phyloP scores from a whole-genome alignment of 371 early-diverging fungal genomes.

The Phascolomyces articulosus region DNA sequence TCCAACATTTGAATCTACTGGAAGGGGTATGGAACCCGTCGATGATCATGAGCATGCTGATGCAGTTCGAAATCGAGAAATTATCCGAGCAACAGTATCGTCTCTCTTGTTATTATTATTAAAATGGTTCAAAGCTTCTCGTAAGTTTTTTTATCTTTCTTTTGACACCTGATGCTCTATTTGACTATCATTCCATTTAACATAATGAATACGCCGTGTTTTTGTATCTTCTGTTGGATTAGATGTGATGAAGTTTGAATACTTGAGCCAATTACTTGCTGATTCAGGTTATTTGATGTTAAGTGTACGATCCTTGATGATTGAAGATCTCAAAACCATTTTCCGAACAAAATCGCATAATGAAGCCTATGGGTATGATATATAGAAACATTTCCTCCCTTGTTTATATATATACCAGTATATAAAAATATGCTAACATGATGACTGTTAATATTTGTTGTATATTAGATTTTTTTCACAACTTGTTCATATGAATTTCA shows the following conservation, averaged over 20 bases:
- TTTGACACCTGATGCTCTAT: too few species aligned
- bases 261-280: constrained; percentile 74
- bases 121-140: constrained; percentile 71
- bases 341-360: neutral
- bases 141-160: constrained; percentile 31
- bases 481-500: neutral
- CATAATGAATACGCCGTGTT: neutral
- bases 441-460: neutral
- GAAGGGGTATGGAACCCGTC: neutral
- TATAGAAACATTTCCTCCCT: neutral
- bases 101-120: constrained; percentile 68
- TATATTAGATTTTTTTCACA: constrained; percentile 7
- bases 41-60: constrained; percentile 47
- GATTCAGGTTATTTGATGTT: constrained; percentile 83
- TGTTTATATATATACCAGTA: too few species aligned
- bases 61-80: constrained; percentile 65
- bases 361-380: constrained; percentile 3
- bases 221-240: neutral
- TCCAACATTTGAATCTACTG: neutral
- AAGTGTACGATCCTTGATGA: neutral
- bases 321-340: neutral
- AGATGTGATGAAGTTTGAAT: constrained; percentile 79
- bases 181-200: too few species aligned
- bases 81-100: constrained; percentile 73
- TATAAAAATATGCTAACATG: too few species aligned